phyloP scores from a whole-genome alignment of 108 stramenopile species.

The Nitzschia inconspicua region DNA sequence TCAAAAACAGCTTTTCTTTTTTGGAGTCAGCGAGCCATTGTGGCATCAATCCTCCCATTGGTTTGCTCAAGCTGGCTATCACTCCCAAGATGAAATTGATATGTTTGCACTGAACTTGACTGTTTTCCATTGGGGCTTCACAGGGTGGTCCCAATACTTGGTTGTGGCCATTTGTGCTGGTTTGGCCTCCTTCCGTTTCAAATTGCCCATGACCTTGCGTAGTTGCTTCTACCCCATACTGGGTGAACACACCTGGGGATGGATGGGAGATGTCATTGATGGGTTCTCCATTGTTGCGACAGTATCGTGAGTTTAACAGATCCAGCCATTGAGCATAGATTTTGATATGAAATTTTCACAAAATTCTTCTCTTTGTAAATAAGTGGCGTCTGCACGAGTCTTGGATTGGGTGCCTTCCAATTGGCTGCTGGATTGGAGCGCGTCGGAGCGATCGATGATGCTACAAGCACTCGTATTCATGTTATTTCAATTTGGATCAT shows the following conservation, averaged over 20 bases:
- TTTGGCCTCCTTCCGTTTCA: slow-evolving; percentile 39
- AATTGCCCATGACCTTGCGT: slow-evolving; percentile 48
- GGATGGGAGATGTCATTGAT: slow-evolving; percentile 63
- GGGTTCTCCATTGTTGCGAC: slow-evolving; percentile 51
- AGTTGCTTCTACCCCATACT: slow-evolving; percentile 56
- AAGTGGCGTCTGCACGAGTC: slow-evolving; percentile 59
- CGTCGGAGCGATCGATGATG: slow-evolving; percentile 31
- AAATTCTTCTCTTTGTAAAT: too few relatives aligned
- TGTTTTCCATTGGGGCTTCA: slow-evolving; percentile 62
- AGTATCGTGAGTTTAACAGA: slow-evolving; percentile 52
- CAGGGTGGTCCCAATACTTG: slow-evolving; percentile 55
- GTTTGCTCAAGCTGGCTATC: slow-evolving; percentile 43
- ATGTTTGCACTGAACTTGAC: slow-evolving; percentile 55
- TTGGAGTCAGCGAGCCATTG: slow-evolving; percentile 55
- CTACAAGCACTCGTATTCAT: slow-evolving; percentile 15
- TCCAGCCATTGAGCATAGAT: too few relatives aligned
- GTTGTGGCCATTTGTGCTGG: slow-evolving; percentile 44
- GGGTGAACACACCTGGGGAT: slow-evolving; percentile 63
- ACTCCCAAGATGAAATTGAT: slow-evolving; percentile 44
- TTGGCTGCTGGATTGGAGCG: slow-evolving; percentile 36
- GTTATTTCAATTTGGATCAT: slow-evolving; percentile 46
- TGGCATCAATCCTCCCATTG: slow-evolving; percentile 34
- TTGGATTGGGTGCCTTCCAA: slow-evolving; percentile 55
- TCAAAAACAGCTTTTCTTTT: slow-evolving; percentile 57
- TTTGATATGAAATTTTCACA: too few relatives aligned